phyloP scores from a whole-genome alignment of 768 basidiomycete species.

The Jaapia argillacea region DNA sequence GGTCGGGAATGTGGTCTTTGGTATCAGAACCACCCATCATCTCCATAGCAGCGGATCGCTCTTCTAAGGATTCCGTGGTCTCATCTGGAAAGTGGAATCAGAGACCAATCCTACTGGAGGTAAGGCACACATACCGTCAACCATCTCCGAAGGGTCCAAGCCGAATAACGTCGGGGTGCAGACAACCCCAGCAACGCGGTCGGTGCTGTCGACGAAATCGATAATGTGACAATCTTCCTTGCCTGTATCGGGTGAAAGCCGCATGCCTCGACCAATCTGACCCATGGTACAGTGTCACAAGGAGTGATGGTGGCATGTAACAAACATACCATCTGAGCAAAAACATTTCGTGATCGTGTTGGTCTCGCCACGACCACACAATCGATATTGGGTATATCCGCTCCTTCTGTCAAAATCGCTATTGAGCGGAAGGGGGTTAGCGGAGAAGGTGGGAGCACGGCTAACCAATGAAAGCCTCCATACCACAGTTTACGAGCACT shows the following conservation, averaged over 20 bases:
- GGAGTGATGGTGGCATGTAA: not conserved
- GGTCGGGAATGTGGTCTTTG: slow-evolving; percentile 33
- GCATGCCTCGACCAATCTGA: slow-evolving; percentile 88
- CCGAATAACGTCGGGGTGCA: slow-evolving; percentile 82
- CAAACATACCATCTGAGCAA: slow-evolving; percentile 88
- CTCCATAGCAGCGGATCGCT: slow-evolving; percentile 20
- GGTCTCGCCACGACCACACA: slow-evolving; percentile 84
- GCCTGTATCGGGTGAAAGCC: slow-evolving; percentile 69
- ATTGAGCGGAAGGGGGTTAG: not conserved
- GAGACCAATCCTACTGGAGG: slow-evolving; percentile 2
- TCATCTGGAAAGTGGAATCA: slow-evolving; percentile 30
- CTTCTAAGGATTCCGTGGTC: slow-evolving; percentile 36
- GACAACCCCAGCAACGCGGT: slow-evolving; percentile 59
- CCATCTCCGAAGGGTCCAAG: slow-evolving; percentile 57
- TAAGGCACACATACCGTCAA: slow-evolving; percentile 40
- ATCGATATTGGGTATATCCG: slow-evolving; percentile 93
- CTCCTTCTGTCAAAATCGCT: slow-evolving; percentile 89
- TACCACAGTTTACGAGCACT: slow-evolving; percentile 86
- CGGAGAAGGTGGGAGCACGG: not conserved
- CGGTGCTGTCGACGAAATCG: slow-evolving; percentile 78
- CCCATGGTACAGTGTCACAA: not conserved
- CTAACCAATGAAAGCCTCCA: slow-evolving; percentile 10
- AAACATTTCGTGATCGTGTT: slow-evolving; percentile 81
- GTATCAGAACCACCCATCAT: slow-evolving; percentile 12
- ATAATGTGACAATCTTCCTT: slow-evolving; percentile 84